phyloP scores from a whole-genome alignment of 208 protist genomes.

The Herpetomonas tarakana region DNA sequence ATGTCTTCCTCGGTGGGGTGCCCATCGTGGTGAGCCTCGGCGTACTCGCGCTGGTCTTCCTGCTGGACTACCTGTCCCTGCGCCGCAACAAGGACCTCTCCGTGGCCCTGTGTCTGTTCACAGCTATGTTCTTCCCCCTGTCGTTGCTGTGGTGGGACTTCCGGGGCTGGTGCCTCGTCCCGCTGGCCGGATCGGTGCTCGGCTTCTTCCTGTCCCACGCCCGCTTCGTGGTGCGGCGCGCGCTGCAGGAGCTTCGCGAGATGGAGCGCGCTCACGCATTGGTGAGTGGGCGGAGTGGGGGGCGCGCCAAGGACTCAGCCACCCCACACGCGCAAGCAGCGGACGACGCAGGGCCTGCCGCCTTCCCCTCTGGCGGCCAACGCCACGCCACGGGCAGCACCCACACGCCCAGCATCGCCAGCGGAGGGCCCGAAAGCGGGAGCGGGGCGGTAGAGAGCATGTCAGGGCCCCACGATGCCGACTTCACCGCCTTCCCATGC shows the following conservation, averaged over 20 bases:
- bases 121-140: conserved; percentile 58
- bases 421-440: no score
- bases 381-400: no score
- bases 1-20: conserved; percentile 53
- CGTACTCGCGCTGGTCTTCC: conserved; percentile 56
- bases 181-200: conserved; percentile 46
- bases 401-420: no score
- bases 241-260: conserved; percentile 41
- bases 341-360: no score
- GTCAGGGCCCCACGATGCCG: no score
- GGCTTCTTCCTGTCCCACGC: conserved; percentile 57
- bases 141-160: conserved; percentile 58
- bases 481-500: no score
- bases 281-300: neutral
- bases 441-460: no score
- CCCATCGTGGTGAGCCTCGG: conserved; percentile 53
- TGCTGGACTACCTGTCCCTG: conserved; percentile 57
- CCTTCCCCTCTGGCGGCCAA: no score
- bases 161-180: conserved; percentile 53
- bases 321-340: no score
- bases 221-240: conserved; percentile 32
- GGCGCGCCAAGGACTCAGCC: no score
- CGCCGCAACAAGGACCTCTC: conserved; percentile 47
- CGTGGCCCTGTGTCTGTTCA: conserved; percentile 49
- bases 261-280: conserved; percentile 17